These are phyloP conservation scores for Cordyceps javanica DNA, from an alignment of 2,329 filamentous ascomycete genomes.

Conservation along the genomic window DNA sequence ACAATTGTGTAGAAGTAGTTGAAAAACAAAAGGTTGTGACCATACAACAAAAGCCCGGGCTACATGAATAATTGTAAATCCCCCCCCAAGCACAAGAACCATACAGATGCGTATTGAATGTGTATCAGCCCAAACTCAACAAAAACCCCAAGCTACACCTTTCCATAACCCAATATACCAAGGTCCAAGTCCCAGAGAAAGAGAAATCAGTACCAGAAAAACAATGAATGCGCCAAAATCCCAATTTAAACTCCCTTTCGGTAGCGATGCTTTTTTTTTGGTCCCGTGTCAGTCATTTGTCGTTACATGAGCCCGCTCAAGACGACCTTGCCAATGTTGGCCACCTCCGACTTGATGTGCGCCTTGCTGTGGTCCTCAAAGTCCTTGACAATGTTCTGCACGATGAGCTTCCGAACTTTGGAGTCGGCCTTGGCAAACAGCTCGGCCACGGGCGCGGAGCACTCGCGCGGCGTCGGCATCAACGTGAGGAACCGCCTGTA, in stretches of 20 bases:
- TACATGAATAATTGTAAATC: neutral
- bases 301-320: conserved; percentile 72
- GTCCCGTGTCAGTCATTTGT: neutral
- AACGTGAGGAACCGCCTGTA: conserved; percentile 75
- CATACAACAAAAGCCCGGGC: neutral
- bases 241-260: neutral
- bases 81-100: neutral
- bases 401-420: conserved; percentile 78
- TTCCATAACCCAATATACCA: neutral
- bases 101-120: neutral
- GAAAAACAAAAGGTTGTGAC: neutral
- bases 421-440: conserved; percentile 86
- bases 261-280: neutral
- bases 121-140: neutral
- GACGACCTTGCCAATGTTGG: conserved; percentile 81
- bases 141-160: neutral
- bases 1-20: too few relatives aligned
- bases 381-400: conserved; percentile 81
- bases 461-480: conserved; percentile 68
- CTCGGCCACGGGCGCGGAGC: conserved; percentile 66
- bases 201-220: too few relatives aligned
- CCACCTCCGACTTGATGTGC: conserved; percentile 73
- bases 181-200: neutral
- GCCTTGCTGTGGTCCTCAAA: conserved; percentile 82
- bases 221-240: neutral